These are phyloP conservation scores for Antitrichia curtipendula DNA, from an alignment of 225 moss, liverwort and hornwort genomes.

Conservation along the genomic window DNA sequence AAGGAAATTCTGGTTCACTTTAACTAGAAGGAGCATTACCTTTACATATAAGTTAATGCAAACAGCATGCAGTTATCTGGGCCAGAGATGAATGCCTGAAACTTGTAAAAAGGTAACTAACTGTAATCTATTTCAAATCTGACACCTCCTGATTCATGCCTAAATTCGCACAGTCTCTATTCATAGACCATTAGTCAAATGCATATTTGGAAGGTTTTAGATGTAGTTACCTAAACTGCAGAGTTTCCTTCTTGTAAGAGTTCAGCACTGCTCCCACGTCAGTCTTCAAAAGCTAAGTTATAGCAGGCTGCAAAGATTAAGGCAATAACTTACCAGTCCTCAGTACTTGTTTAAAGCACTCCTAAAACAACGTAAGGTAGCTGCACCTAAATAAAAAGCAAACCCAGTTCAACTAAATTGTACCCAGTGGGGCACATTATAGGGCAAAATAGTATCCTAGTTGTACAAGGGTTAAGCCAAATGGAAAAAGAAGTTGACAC, in stretches of 20 bases:
- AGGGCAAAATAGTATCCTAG: neutral
- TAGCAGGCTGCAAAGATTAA: neutral
- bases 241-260: neutral
- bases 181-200: neutral
- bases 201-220: neutral
- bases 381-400: neutral
- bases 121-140: neutral
- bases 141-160: neutral
- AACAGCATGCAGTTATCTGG: neutral
- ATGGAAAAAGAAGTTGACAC: neutral
- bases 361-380: neutral
- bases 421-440: neutral
- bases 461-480: neutral
- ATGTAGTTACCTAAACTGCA: too few relatives aligned
- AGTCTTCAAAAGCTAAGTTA: neutral
- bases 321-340: neutral
- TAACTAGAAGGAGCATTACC: neutral
- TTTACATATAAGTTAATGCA: neutral
- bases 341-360: neutral
- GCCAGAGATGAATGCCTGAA: neutral
- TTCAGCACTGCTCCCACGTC: neutral
- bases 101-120: neutral
- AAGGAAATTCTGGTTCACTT: neutral
- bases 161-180: neutral
- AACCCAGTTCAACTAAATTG: neutral